A percentile compares a stretch with the other conserved stretches of the same genome.
These are phyloP conservation scores for Alternaria arborescens DNA, from an alignment of 2,329 filamentous ascomycete species.

Conservation along the genomic window DNA sequence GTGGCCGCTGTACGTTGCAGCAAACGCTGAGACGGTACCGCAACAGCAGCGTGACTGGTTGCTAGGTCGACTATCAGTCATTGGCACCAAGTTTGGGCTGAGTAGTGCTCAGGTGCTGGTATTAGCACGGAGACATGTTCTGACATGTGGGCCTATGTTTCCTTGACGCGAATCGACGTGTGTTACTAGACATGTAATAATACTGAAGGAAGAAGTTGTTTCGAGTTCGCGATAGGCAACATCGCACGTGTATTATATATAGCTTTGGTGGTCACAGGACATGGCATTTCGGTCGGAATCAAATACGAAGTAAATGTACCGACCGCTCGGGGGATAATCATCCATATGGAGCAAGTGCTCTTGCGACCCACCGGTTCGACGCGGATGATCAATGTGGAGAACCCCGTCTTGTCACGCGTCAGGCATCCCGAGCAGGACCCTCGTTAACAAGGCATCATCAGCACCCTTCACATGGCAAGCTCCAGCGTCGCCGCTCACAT, in stretches of 20 bases:
- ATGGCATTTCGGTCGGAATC: background rate
- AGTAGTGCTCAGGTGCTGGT: constrained; percentile 47
- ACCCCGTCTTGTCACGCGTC: background rate
- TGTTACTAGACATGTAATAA: background rate
- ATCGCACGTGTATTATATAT: background rate
- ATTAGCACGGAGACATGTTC: constrained; percentile 46
- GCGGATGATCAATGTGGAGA: constrained; percentile 7
- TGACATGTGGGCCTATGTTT: constrained; percentile 50
- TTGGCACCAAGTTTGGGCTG: constrained; percentile 50
- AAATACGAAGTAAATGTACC: background rate
- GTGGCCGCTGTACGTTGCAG: constrained; percentile 53
- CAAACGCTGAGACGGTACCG: constrained; percentile 49
- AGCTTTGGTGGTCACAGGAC: background rate
- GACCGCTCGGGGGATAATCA: background rate
- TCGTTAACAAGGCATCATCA: background rate
- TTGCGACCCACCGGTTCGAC: constrained; percentile 3
- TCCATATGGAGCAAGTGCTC: constrained; percentile 5
- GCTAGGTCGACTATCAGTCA: constrained; percentile 44
- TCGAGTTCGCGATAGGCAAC: background rate
- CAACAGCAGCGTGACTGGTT: constrained; percentile 51
- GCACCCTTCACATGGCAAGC: background rate
- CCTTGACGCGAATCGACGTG: constrained; percentile 19
- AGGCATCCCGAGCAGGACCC: background rate
- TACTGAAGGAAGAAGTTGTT: background rate
- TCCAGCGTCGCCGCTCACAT: background rate